Percentiles rank a stretch among this genome's conserved stretches.
These are phyloP conservation scores for Limnanthes douglasii DNA, from an alignment of 345 rosid species.

Conservation along the genomic window DNA sequence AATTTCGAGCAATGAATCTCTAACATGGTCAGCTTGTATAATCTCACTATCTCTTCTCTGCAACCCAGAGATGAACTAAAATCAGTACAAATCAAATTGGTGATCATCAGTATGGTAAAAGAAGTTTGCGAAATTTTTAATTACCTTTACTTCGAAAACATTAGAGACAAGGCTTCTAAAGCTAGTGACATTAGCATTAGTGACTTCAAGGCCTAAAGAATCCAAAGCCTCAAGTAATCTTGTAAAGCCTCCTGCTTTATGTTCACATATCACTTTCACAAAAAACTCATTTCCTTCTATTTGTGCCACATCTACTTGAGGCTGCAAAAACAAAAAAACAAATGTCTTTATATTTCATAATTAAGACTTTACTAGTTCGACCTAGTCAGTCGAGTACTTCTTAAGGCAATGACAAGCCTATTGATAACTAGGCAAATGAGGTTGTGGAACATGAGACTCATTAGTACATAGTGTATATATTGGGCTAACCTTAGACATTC, in stretches of 20 bases:
- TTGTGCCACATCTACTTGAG: slow-evolving; percentile 84
- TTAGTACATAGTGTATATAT: too few relatives aligned
- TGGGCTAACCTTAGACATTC: too few relatives aligned
- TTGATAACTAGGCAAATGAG: too few relatives aligned
- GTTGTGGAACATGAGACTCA: too few relatives aligned
- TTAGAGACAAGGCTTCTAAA: slow-evolving; percentile 68
- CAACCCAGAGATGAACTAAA: slow-evolving; percentile 3
- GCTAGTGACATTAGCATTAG: slow-evolving; percentile 73
- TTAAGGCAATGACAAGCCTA: too few relatives aligned
- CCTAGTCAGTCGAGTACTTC: too few relatives aligned
- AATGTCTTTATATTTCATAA: too few relatives aligned
- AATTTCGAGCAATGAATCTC: slow-evolving; percentile 68
- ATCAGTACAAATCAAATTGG: too few relatives aligned
- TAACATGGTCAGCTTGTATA: slow-evolving; percentile 66
- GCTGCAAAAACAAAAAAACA: slow-evolving; percentile 29
- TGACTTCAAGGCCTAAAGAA: slow-evolving; percentile 76
- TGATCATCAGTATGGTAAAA: too few relatives aligned
- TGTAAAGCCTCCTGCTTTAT: slow-evolving; percentile 68
- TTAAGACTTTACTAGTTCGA: too few relatives aligned
- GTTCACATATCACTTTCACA: slow-evolving; percentile 83
- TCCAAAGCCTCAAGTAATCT: slow-evolving; percentile 76
- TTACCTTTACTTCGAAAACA: slow-evolving; percentile 82
- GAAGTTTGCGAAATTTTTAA: too few relatives aligned
- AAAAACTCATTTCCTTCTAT: slow-evolving; percentile 75
- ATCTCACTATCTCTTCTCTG: slow-evolving; percentile 67